Evolutionary conservation across 2,329 filamentous ascomycete species (phyloP), one percentile per base, ranked within the genome.

Genomic region (Rutstroemia sp.): DNA sequence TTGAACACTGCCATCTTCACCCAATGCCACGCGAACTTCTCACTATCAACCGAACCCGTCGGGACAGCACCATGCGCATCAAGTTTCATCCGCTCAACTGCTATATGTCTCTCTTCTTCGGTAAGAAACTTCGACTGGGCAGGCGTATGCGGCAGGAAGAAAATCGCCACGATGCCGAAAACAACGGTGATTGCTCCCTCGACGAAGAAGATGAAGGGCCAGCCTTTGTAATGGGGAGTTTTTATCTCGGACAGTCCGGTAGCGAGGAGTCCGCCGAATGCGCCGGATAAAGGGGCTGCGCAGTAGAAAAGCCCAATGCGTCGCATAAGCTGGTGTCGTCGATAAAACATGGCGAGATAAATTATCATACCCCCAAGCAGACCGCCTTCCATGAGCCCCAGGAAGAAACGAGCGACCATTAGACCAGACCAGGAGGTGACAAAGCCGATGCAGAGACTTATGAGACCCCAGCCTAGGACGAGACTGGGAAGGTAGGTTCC

Each of bases 241-340:
- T 42, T 49, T 3, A 57, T 57, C 5, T 57, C 25, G 2, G 50
- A 53, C 3, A 76, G 61, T 2, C 74, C 78, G 48, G 78, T 83
- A 0, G 67, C 54, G 79, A 73, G 58, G 81, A 88, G 25, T 88
- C 89, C 88, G 0, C 89, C 88, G 66, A 95, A 91, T 1, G 84
- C 86, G 45, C 88, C 92, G 1, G 90, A 89, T 6, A 95, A 76
- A 3, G 81, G 80, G 0, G 91, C 89, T 62, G 92, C 91, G 64
- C 88, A 90, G 58, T 96, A 85, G 71, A 95, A 95, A 1, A 95
- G 77, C 19, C 89, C 91, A 0, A 88, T 92, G 40, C 91, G 78
- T 61, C 92, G 87, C 1, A 91, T 91, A 36, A 96, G 75, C 70
- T 96, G 92, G 30, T 80, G 72, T 38, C 79, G 70, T 61, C 75